These are phyloP conservation scores for Cnidoscolus chayamansa DNA, from an alignment of 441 rosid genomes.

Conservation along the genomic window DNA sequence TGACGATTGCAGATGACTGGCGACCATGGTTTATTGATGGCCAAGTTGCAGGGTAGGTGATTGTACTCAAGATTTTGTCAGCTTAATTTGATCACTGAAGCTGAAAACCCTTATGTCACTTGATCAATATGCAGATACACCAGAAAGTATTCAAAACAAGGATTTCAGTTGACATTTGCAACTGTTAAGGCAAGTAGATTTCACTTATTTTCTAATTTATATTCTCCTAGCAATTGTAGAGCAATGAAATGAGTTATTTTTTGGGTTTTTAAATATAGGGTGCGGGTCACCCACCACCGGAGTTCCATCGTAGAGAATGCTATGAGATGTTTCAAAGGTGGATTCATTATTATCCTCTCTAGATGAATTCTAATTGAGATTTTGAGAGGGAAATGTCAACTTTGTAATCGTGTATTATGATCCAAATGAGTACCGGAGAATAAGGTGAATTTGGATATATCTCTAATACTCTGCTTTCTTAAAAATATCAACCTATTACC, in stretches of 20 bases:
- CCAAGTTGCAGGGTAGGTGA: constrained; percentile 35
- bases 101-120: neutral
- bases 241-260: neutral
- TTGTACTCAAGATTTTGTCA: neutral
- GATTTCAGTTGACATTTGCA: constrained; percentile 30
- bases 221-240: neutral
- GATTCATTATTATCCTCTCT: constrained; percentile 35
- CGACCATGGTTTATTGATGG: constrained; percentile 37
- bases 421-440: neutral
- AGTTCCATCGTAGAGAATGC: constrained; percentile 28
- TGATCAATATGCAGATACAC: constrained; percentile 26
- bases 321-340: constrained; percentile 33
- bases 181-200: constrained; percentile 27
- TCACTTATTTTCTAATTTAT: neutral
- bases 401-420: neutral
- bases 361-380: neutral
- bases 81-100: neutral
- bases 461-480: no score
- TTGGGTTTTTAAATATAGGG: constrained; percentile 22
- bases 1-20: constrained; percentile 24
- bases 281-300: constrained; percentile 40
- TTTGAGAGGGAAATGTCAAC: no score
- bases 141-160: constrained; percentile 18
- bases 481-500: no score
- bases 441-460: no score